Evolutionary conservation across 129 eudicot species (phyloP), one percentile per base, ranked within the genome.

Genomic region (Cynara cardunculus): DNA sequence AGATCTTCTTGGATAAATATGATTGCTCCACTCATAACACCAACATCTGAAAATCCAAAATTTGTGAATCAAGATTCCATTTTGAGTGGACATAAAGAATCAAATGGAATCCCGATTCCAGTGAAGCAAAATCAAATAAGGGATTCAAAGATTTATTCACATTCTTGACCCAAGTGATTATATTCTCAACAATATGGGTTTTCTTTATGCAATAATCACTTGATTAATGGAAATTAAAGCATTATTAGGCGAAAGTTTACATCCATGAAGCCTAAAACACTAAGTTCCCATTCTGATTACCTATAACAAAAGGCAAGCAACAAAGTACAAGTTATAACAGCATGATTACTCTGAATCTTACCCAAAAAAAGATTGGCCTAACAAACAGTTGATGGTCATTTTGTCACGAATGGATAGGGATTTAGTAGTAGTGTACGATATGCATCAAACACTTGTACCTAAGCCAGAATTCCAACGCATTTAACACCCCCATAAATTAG

Each of bases 11-110:
- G 87, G 41, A 93, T 89, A 64, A 93, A 93, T 74, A 93, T 73
- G 72, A 93, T 90, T 62, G 97, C 97, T 76, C 97, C 97, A 74
- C 97, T 90, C 97, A 93, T 93, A 65, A 93, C 97, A 56, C 97
- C 97, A 6, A 90, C 90, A 89, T 93, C 96, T 93, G 94, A 67
- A 78, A 80, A 78, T 73, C 7, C 25, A 76, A 25, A 49, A 7
- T 4, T 44, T 0, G 31, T 66, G 3, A 2, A 78, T 69, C 70
- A 70, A 53, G 22, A 7, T 44, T 24, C 11, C 4, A 30, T 30
- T n/a, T 79, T 70, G 70, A 28, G 31, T 7, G 25, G 19, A 68
- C 18, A 16, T 78, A 14, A 39, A 64, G 9, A 22, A 59, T 25
- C 41, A 66, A 39, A 1, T 5, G 26, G 8, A 3, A 53, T 53